phyloP scores from a whole-genome alignment of 441 rosid genomes.

The Erodium moschatum region DNA sequence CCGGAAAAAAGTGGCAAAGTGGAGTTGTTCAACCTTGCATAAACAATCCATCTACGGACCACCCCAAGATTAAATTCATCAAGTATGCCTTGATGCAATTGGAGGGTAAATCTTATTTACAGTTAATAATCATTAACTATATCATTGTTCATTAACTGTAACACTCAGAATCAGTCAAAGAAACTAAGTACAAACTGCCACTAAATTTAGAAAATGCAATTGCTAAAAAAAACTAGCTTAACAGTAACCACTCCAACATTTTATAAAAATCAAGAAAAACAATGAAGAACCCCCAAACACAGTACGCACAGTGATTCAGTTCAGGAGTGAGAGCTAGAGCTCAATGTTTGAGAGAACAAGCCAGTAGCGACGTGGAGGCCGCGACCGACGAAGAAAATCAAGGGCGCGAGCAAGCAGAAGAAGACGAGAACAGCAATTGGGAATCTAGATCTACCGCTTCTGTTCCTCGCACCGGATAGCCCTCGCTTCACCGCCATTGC shows the following conservation, averaged over 20 bases:
- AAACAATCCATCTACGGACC: no score
- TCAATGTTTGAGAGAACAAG: constrained; percentile 20
- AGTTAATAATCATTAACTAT: neutral
- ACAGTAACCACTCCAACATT: no score
- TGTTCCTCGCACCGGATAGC: constrained; percentile 33
- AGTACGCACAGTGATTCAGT: neutral
- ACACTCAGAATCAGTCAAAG: neutral
- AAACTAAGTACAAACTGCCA: neutral
- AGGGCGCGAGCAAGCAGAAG: constrained; percentile 52
- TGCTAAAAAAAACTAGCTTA: neutral
- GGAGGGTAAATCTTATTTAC: neutral
- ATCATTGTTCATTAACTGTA: neutral
- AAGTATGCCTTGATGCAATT: neutral
- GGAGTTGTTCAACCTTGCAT: no score
- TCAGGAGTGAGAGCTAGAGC: neutral
- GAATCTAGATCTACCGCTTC: constrained; percentile 50
- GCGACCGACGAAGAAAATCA: constrained; percentile 59
- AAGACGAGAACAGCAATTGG: constrained; percentile 38
- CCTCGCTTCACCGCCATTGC: constrained; percentile 78
- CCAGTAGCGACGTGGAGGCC: constrained; percentile 49
- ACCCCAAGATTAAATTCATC: no score
- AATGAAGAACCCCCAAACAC: neutral
- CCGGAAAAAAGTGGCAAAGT: no score
- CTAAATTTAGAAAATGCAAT: neutral
- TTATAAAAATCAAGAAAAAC: neutral